These are phyloP conservation scores for Neophaeococcomyces aloes DNA, from an alignment of 2,329 filamentous ascomycete species.

Conservation along the genomic window DNA sequence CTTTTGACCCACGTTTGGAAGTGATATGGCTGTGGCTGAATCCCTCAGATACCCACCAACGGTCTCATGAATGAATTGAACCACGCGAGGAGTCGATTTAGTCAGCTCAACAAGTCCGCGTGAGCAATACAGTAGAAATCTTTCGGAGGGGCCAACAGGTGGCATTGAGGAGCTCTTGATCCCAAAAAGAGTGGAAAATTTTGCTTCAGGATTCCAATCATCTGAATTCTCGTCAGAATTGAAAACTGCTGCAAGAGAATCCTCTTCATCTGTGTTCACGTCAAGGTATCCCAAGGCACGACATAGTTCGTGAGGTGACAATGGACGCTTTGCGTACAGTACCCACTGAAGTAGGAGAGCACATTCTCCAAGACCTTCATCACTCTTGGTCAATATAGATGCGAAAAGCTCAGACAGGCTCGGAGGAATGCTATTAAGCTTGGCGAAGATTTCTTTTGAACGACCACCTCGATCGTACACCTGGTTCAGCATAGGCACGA, in stretches of 20 bases:
- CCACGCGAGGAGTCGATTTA: conserved; percentile 21
- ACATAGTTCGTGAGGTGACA: conserved; percentile 39
- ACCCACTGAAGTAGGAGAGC: conserved; percentile 38
- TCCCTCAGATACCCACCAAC: conserved; percentile 30
- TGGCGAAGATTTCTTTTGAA: conserved; percentile 22
- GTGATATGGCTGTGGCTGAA: no score
- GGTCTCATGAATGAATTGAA: conserved; percentile 39
- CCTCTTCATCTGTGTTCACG: no score
- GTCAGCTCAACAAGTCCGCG: conserved; percentile 37
- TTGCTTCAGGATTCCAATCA: no score
- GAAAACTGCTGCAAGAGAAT: no score
- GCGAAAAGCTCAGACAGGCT: conserved; percentile 40
- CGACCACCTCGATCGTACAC: conserved; percentile 25
- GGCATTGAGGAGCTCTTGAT: no score
- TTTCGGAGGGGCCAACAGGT: no score
- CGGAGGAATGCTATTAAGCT: conserved; percentile 30
- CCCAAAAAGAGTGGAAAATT: no score
- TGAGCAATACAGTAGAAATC: conserved; percentile 31
- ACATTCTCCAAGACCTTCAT: conserved; percentile 26
- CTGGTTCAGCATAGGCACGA: conserved; percentile 36
- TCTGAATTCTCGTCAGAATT: no score
- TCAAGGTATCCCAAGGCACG: no score
- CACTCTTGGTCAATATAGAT: conserved; percentile 41
- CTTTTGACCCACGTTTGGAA: no score
- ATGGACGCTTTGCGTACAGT: conserved; percentile 37